Percentiles rank a stretch among this genome's conserved stretches.
phyloP scores from a whole-genome alignment of 108 stramenopile species.

The Fragilariopsis cylindrus region DNA sequence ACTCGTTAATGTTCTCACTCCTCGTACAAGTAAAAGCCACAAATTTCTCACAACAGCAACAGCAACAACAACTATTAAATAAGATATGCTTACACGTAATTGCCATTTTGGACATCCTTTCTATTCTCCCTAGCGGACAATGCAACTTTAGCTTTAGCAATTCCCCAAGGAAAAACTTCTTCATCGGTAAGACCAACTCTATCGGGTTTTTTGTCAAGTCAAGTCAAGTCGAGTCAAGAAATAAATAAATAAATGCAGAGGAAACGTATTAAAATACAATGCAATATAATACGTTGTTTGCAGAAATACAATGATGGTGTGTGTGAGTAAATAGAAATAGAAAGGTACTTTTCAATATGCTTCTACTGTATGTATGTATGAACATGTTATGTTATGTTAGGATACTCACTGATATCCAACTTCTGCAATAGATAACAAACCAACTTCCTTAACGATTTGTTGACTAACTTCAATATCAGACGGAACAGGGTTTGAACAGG shows the following conservation, averaged over 20 bases:
- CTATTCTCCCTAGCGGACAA: slow-evolving; percentile 61
- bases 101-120: slow-evolving; percentile 72
- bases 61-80: no score
- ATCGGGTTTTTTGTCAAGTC: not conserved
- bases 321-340: not conserved
- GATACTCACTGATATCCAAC: slow-evolving; percentile 69
- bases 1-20: no score
- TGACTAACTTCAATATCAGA: slow-evolving; percentile 84
- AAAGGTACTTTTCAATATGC: slow-evolving; percentile 4
- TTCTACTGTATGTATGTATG: not conserved
- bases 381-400: not conserved
- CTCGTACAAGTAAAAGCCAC: no score
- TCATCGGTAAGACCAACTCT: slow-evolving; percentile 69
- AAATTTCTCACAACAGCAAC: no score
- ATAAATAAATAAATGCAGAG: not conserved
- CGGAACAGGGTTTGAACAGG: slow-evolving; percentile 70
- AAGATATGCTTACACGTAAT: slow-evolving; percentile 67
- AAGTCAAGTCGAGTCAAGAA: not conserved
- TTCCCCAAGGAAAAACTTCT: slow-evolving; percentile 96
- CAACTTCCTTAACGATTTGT: slow-evolving; percentile 82
- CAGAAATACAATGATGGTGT: no score
- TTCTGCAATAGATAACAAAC: slow-evolving; percentile 68
- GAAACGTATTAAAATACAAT: not conserved
- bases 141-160: slow-evolving; percentile 93
- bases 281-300: not conserved